Conservation (phyloP, 2,329 filamentous ascomycete genomes). For the Cryphonectria nitschkei region DNA sequence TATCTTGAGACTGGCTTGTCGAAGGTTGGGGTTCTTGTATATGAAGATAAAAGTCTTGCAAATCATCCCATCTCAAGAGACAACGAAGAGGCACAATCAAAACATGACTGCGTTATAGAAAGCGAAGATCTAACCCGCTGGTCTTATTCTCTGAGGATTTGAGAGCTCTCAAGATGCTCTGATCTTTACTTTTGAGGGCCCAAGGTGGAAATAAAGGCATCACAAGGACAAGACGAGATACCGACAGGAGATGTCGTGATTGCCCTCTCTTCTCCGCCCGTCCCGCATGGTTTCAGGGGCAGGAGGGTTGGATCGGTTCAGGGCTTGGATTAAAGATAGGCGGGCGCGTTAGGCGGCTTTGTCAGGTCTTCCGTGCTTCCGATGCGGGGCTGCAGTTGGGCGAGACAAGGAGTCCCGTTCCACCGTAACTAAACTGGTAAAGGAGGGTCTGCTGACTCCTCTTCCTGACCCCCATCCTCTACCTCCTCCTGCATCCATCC, state of each 20-base stretch:
- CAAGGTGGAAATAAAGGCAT: not conserved
- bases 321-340: not conserved
- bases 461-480: too few species aligned
- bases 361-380: not conserved
- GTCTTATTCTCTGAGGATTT: too few species aligned
- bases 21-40: not conserved
- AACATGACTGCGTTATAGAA: not conserved
- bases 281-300: slow-evolving; percentile 2
- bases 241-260: slow-evolving; percentile 9
- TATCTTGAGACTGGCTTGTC: not conserved
- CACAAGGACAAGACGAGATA: slow-evolving; percentile 8
- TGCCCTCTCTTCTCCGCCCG: not conserved
- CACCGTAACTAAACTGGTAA: not conserved
- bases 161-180: not conserved
- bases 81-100: not conserved
- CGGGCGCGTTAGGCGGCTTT: slow-evolving; percentile 11
- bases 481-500: not conserved
- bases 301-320: not conserved
- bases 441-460: slow-evolving; percentile 10
- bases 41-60: too few species aligned
- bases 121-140: too few species aligned
- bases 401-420: not conserved
- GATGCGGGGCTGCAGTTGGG: not conserved
- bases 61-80: too few species aligned
- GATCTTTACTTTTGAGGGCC: not conserved